A percentile compares a stretch with the other conserved stretches of the same genome.
phyloP scores from a whole-genome alignment of 306 rosid species.

The Quercus berberidifolia region DNA sequence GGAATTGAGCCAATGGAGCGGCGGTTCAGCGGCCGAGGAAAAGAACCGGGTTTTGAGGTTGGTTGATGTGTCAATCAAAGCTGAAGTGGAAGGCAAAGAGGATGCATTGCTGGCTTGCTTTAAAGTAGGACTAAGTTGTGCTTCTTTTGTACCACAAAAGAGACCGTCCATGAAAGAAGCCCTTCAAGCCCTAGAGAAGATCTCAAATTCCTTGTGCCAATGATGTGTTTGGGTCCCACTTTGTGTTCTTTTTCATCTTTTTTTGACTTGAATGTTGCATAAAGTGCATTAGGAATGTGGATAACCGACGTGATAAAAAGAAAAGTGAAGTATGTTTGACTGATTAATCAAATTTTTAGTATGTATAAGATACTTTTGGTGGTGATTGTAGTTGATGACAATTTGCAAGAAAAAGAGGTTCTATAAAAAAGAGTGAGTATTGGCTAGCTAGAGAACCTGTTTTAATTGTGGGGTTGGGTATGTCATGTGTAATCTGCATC shows the following conservation, averaged over 20 bases:
- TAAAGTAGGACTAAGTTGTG: slow-evolving; percentile 75
- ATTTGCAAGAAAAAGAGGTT: background rate
- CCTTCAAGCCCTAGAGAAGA: slow-evolving; percentile 55
- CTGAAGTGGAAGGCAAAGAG: slow-evolving; percentile 60
- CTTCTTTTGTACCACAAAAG: slow-evolving; percentile 55
- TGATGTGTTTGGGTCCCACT: slow-evolving; percentile 20
- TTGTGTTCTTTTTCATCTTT: slow-evolving; percentile 10
- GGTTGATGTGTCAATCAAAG: slow-evolving; percentile 52
- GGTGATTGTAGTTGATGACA: slow-evolving; percentile 9
- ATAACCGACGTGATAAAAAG: slow-evolving; percentile 19
- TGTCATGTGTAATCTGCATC: slow-evolving; percentile 5
- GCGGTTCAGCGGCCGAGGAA: slow-evolving; percentile 48
- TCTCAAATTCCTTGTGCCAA: slow-evolving; percentile 16
- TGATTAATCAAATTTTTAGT: slow-evolving; percentile 7
- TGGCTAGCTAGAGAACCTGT: background rate
- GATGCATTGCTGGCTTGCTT: slow-evolving; percentile 47
- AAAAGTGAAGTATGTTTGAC: slow-evolving; percentile 18
- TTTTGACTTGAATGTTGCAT: slow-evolving; percentile 34
- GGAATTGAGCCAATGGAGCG: slow-evolving; percentile 56
- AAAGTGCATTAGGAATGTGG: slow-evolving; percentile 8
- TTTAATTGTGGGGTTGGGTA: background rate
- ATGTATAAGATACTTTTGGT: slow-evolving; percentile 17
- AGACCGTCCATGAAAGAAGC: slow-evolving; percentile 92
- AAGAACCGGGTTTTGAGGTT: slow-evolving; percentile 47
- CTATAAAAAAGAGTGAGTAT: background rate